Evolutionary conservation across 257 asterid genomes (phyloP).

Genomic region (Nicotiana attenuata): DNA sequence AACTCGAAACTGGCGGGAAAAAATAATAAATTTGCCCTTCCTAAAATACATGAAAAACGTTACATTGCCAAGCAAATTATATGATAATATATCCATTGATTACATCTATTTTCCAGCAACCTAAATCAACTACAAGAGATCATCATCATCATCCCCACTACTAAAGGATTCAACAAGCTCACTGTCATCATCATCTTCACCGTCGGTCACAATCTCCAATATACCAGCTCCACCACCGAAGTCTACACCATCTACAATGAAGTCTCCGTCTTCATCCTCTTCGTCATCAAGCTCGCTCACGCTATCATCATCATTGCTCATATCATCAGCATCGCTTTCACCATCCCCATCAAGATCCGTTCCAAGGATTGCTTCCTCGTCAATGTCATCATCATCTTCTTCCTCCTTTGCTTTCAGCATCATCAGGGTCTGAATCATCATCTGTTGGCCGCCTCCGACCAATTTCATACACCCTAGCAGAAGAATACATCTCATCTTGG

Average conservation of each 20-base stretch:
- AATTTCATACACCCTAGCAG: slow-evolving; percentile 87
- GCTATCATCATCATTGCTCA: slow-evolving; percentile 62
- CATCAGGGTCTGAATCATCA: slow-evolving; percentile 97
- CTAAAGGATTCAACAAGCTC: slow-evolving; percentile 58
- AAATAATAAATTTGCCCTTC: neutral
- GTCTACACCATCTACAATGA: slow-evolving; percentile 53
- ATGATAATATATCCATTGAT: neutral
- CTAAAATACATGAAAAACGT: neutral
- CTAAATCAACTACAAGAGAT: slow-evolving; percentile 19
- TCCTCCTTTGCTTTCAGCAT: slow-evolving; percentile 82
- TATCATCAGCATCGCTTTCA: slow-evolving; percentile 68
- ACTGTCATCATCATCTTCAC: slow-evolving; percentile 66
- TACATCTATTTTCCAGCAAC: neutral
- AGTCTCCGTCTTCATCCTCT: slow-evolving; percentile 80
- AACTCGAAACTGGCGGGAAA: neutral
- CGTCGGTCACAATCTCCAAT: slow-evolving; percentile 61
- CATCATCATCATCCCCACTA: slow-evolving; percentile 65
- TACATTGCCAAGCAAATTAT: neutral
- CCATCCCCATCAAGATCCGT: slow-evolving; percentile 60
- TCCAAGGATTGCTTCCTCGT: slow-evolving; percentile 57
- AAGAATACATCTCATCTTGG: slow-evolving; percentile 92
- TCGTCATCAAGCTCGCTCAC: slow-evolving; percentile 66
- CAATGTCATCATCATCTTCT: slow-evolving; percentile 54
- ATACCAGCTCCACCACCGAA: slow-evolving; percentile 55
- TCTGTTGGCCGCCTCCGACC: slow-evolving; percentile 91